phyloP scores from a whole-genome alignment of 1,284 basidiomycete genomes.

The Coriolopsis trogii region DNA sequence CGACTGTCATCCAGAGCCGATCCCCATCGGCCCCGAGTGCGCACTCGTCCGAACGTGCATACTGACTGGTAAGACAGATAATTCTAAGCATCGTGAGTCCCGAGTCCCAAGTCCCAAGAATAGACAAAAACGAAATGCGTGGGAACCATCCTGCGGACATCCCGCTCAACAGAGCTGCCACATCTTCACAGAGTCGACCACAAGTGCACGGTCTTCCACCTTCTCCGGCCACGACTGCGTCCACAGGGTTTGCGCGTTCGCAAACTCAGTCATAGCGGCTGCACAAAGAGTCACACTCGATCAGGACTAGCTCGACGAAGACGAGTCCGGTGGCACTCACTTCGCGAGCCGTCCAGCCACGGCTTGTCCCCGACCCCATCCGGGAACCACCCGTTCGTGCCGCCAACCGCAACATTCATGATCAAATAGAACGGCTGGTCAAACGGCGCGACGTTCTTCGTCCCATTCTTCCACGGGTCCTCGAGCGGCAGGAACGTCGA shows the following conservation, averaged over 20 bases:
- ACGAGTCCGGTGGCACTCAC: conserved; percentile 37
- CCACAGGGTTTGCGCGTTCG: conserved; percentile 65
- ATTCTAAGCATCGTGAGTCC: no score
- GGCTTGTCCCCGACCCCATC: conserved; percentile 75
- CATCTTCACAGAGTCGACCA: conserved; percentile 80
- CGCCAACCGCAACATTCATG: conserved; percentile 78
- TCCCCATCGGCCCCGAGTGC: no score
- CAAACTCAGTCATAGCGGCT: conserved; percentile 72
- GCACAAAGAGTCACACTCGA: neutral
- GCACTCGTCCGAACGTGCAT: no score
- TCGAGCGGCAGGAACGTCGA: conserved; percentile 63
- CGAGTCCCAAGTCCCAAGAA: no score
- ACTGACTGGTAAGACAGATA: no score
- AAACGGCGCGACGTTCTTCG: conserved; percentile 73
- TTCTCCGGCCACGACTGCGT: conserved; percentile 69
- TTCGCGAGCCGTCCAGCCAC: conserved; percentile 71
- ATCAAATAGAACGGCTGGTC: conserved; percentile 84
- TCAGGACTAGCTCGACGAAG: conserved; percentile 7
- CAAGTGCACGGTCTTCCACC: conserved; percentile 65
- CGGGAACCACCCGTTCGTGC: conserved; percentile 85
- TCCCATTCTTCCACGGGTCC: conserved; percentile 69
- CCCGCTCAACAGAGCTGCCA: conserved; percentile 57
- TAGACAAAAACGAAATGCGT: no score
- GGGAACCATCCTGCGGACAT: no score
- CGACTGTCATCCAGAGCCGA: no score